Percentiles rank a stretch among this genome's conserved stretches.
These are phyloP conservation scores for Remersonia thermophila DNA, from an alignment of 2,329 filamentous ascomycete species.

Conservation along the genomic window DNA sequence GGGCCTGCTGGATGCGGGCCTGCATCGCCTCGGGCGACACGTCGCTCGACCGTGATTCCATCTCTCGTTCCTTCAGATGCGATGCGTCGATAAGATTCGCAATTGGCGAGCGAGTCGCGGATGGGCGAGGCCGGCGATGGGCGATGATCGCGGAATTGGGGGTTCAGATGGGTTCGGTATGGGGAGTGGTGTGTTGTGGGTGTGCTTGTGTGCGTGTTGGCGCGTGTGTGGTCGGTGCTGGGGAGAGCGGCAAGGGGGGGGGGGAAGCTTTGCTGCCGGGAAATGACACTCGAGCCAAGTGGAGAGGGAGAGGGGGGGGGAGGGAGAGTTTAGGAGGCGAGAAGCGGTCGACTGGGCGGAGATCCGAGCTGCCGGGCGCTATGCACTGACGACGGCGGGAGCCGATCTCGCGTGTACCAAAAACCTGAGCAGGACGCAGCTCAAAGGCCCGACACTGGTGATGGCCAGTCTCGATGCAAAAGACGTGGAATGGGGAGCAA, in stretches of 20 bases:
- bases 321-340: conserved; percentile 4
- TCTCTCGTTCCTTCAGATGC: conserved; percentile 22
- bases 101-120: conserved; percentile 7
- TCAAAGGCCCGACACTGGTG: too few species aligned
- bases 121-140: conserved; percentile 11
- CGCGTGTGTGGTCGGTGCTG: conserved; percentile 15
- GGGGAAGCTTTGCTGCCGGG: conserved; percentile 12
- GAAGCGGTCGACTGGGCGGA: conserved; percentile 4
- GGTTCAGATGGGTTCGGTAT: conserved; percentile 9
- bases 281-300: conserved; percentile 20
- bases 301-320: conserved; percentile 13
- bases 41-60: conserved; percentile 48
- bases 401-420: too few species aligned
- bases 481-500: too few species aligned
- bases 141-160: conserved; percentile 4
- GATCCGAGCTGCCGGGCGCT: conserved; percentile 1
- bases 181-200: too few species aligned
- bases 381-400: too few species aligned
- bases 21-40: conserved; percentile 72
- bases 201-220: not conserved
- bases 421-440: too few species aligned
- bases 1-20: conserved; percentile 80
- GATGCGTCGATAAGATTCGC: conserved; percentile 9
- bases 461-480: too few species aligned
- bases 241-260: conserved; percentile 8